A percentile compares a stretch with the other conserved stretches of the same genome.
phyloP scores from a whole-genome alignment of 2,329 filamentous ascomycete species.

The Aurifilum marmelostoma region DNA sequence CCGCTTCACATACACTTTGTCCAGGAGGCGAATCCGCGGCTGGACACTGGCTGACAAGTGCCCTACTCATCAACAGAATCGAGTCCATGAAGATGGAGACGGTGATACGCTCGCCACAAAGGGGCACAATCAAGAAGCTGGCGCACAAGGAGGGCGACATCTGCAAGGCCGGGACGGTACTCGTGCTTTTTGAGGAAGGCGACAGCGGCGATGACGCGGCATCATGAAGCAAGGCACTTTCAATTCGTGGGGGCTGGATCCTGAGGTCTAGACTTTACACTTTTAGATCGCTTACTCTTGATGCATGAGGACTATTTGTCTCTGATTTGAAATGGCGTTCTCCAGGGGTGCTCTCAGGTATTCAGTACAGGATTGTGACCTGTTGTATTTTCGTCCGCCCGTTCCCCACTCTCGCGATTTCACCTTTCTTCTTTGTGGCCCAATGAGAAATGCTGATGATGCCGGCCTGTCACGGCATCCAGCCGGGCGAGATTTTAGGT shows the following conservation, averaged over 20 bases:
- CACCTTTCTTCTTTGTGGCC: not conserved
- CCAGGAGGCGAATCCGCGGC: not conserved
- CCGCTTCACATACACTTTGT: not conserved
- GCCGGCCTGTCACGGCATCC: not conserved
- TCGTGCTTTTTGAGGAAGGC: conserved; percentile 29
- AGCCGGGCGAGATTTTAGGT: not conserved
- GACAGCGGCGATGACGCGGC: conserved; percentile 6
- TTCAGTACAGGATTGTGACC: not conserved
- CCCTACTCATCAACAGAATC: conserved; percentile 54
- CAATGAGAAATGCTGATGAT: not conserved
- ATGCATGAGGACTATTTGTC: not conserved
- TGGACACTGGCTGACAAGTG: not conserved
- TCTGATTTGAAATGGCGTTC: not conserved
- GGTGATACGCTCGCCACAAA: conserved; percentile 76
- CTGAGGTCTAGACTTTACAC: too few species aligned
- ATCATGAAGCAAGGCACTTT: not conserved
- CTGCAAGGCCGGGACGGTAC: conserved; percentile 30
- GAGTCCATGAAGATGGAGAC: conserved; percentile 94
- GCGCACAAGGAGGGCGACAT: conserved; percentile 76
- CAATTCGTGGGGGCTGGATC: not conserved
- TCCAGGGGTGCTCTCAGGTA: not conserved
- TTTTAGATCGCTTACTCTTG: too few species aligned
- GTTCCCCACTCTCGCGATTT: not conserved
- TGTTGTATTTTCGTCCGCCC: too few species aligned
- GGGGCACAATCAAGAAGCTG: conserved; percentile 71